Percentiles rank a stretch among this genome's conserved stretches.
Evolutionary conservation across 805 yeast species (phyloP).

Genomic region (Candida ovalis): DNA sequence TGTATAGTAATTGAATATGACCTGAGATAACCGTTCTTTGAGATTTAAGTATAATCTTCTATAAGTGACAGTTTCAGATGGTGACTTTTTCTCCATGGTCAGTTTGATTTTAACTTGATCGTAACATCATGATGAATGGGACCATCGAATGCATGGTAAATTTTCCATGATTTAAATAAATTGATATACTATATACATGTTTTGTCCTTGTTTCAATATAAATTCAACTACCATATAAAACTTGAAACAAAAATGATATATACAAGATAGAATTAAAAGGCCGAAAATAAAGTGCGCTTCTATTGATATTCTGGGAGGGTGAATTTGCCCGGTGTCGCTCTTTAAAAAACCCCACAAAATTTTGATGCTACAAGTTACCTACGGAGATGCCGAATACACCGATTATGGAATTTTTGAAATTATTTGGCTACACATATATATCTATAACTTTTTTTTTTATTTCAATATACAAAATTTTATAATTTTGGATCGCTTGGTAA

Average conservation of each 20-base stretch:
- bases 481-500: constrained; percentile 1
- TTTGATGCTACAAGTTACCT: too few relatives aligned
- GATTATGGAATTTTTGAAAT: too few relatives aligned
- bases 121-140: too few relatives aligned
- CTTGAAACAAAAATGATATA: background rate
- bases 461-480: background rate
- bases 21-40: constrained; percentile 55
- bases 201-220: background rate
- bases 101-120: too few relatives aligned
- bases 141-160: too few relatives aligned
- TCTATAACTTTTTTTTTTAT: background rate
- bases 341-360: too few relatives aligned
- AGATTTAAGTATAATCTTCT: constrained; percentile 42
- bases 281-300: too few relatives aligned
- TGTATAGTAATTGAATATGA: constrained; percentile 65
- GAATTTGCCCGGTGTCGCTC: background rate
- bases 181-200: background rate
- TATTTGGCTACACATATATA: too few relatives aligned
- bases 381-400: too few relatives aligned
- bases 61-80: constrained; percentile 8
- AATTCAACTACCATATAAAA: background rate
- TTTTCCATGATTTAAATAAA: too few relatives aligned
- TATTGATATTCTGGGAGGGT: background rate
- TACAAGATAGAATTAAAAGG: background rate
- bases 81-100: background rate